A percentile compares a stretch with the other conserved stretches of the same genome.
Conservation (phyloP, 2,329 filamentous ascomycete genomes). For the Drechslera avenae region DNA sequence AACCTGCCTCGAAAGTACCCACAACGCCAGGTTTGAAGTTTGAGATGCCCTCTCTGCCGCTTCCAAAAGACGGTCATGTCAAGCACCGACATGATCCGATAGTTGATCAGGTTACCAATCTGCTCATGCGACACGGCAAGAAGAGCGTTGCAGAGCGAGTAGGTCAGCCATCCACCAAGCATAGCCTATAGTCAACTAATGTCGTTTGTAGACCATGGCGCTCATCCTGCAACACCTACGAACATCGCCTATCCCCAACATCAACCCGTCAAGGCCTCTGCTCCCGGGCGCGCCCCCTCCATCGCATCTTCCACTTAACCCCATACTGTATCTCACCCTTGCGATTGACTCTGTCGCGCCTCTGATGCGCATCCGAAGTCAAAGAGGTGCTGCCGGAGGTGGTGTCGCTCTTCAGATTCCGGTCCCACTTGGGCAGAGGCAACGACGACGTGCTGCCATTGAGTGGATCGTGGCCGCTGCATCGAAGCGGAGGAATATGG, state of each 20-base stretch:
- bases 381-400: constrained; percentile 82
- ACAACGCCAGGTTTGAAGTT: constrained; percentile 71
- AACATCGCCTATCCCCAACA: constrained; percentile 77
- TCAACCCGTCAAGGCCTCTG: constrained; percentile 72
- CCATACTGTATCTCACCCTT: constrained; percentile 84
- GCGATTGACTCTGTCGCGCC: constrained; percentile 93
- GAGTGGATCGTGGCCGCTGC: constrained; percentile 89
- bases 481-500: constrained; percentile 74
- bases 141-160: constrained; percentile 88
- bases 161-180: constrained; percentile 38
- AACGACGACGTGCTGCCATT: constrained; percentile 78
- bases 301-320: constrained; percentile 82
- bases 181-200: constrained; percentile 1
- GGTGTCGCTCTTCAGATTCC: constrained; percentile 84
- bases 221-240: constrained; percentile 82
- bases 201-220: constrained; percentile 72
- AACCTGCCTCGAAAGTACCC: constrained; percentile 23
- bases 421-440: constrained; percentile 72
- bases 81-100: constrained; percentile 86
- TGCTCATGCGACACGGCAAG: constrained; percentile 92
- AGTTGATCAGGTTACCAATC: constrained; percentile 82
- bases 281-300: constrained; percentile 78
- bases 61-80: constrained; percentile 67
- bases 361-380: constrained; percentile 76
- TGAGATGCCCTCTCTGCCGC: constrained; percentile 69